A percentile compares a stretch with the other conserved stretches of the same genome.
phyloP scores from a whole-genome alignment of 2,329 filamentous ascomycete species.

The Alternaria triticina region DNA sequence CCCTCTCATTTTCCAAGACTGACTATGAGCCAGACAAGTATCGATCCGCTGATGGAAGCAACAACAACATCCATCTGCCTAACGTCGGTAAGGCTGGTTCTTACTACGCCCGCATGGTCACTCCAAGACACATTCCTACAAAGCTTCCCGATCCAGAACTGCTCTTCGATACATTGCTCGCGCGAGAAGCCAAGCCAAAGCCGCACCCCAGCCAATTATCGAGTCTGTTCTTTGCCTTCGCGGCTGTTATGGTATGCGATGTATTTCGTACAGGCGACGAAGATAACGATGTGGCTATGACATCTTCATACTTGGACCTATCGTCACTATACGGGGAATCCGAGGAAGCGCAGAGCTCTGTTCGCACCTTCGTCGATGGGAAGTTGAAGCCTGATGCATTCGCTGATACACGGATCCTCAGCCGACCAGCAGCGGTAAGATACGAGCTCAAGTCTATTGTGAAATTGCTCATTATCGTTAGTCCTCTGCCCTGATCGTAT shows the following conservation, averaged over 20 bases:
- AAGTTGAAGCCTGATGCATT: not conserved
- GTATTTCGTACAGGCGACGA: not conserved
- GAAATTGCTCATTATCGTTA: not conserved
- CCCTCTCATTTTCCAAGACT: not conserved
- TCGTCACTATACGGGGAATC: not conserved
- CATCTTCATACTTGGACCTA: not conserved
- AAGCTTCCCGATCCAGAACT: not conserved
- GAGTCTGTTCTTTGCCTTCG: not conserved
- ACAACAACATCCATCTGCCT: not conserved
- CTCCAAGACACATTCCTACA: not conserved
- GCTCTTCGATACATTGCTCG: not conserved
- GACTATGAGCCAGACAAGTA: not conserved
- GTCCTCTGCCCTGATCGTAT: not conserved
- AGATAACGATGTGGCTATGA: not conserved
- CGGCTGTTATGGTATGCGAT: not conserved
- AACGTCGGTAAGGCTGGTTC: not conserved
- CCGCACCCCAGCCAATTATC: not conserved
- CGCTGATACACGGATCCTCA: not conserved
- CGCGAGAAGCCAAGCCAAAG: not conserved
- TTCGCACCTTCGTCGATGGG: not conserved
- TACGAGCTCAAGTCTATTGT: not conserved
- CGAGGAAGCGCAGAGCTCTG: not conserved
- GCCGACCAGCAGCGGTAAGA: not conserved
- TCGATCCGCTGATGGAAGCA: not conserved
- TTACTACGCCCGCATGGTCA: not conserved